Conservation (phyloP, 306 rosid genomes). For the Neltuma alba region DNA sequence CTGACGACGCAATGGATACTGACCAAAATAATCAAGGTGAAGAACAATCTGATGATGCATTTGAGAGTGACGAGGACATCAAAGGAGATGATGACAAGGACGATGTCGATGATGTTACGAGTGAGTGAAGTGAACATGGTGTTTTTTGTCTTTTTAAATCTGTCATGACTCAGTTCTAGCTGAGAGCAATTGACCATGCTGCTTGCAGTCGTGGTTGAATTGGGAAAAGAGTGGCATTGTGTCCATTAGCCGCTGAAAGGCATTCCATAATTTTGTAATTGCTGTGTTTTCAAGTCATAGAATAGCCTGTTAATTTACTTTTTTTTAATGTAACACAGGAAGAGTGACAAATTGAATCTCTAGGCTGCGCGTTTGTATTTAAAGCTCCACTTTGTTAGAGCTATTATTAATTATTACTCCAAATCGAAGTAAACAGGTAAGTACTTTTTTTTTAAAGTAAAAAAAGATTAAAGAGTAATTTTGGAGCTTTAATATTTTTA, state of each 20-base stretch:
- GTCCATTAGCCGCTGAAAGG: neutral
- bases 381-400: neutral
- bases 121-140: conserved; percentile 27
- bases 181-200: neutral
- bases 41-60: conserved; percentile 40
- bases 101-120: conserved; percentile 53
- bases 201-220: conserved; percentile 2
- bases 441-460: neutral
- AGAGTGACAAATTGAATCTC: neutral
- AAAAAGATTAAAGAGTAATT: neutral
- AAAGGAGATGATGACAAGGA: conserved; percentile 50
- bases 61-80: conserved; percentile 48
- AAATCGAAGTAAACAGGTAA: neutral
- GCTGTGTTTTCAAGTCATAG: neutral
- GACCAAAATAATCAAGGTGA: conserved; percentile 50
- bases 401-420: neutral
- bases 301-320: neutral
- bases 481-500: neutral
- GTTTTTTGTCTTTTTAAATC: neutral
- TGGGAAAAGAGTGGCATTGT: neutral
- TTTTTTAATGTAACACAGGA: neutral
- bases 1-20: conserved; percentile 72
- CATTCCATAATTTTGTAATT: neutral
- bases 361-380: neutral
- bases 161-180: neutral